These are phyloP conservation scores for Paecilomyces dactylethromorphus DNA, from an alignment of 2,329 filamentous ascomycete genomes.

Conservation along the genomic window DNA sequence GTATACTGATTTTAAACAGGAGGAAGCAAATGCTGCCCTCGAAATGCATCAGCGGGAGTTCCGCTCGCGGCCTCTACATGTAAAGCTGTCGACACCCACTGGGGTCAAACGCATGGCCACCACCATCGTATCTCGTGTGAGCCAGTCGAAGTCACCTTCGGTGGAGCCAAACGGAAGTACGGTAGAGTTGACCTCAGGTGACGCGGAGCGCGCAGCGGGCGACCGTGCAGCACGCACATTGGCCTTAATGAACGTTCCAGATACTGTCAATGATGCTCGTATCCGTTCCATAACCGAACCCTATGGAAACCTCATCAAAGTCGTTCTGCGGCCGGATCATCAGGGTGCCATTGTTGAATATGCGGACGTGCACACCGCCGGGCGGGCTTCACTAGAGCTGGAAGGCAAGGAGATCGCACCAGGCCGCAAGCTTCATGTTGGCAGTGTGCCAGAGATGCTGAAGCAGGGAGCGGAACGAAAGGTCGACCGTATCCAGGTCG, in stretches of 20 bases:
- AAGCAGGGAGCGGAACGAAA: constrained; percentile 35
- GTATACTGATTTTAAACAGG: constrained; percentile 27
- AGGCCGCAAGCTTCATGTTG: constrained; percentile 39
- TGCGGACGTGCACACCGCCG: constrained; percentile 60
- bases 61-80: constrained; percentile 59
- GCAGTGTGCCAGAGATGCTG: constrained; percentile 48
- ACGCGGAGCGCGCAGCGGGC: constrained; percentile 34
- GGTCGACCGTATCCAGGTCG: constrained; percentile 29
- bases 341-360: constrained; percentile 85
- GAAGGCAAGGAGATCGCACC: constrained; percentile 40
- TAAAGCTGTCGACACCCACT: constrained; percentile 48
- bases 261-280: constrained; percentile 85
- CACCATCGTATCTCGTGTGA: constrained; percentile 38
- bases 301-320: constrained; percentile 64
- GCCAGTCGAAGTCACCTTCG: constrained; percentile 27
- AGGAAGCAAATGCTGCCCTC: constrained; percentile 59
- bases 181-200: constrained; percentile 24
- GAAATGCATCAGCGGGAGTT: constrained; percentile 67
- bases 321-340: constrained; percentile 73
- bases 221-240: constrained; percentile 62
- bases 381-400: constrained; percentile 47
- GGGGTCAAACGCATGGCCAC: constrained; percentile 38
- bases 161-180: constrained; percentile 25
- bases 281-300: constrained; percentile 66
- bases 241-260: constrained; percentile 76